phyloP scores from a whole-genome alignment of 2,329 filamentous ascomycete genomes.

The Paecilomyces formosus region DNA sequence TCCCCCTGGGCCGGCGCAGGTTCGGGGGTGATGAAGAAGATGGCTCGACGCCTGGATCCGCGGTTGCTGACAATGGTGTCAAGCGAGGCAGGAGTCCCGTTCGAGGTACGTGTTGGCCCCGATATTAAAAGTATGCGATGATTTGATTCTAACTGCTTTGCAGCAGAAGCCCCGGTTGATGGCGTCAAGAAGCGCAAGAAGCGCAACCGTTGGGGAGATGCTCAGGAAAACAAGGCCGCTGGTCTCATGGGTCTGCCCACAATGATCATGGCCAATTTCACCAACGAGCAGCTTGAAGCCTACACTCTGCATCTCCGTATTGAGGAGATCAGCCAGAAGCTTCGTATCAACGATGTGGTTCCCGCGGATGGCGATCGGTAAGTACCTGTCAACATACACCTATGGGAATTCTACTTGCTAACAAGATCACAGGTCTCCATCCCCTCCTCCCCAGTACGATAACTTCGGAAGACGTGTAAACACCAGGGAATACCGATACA shows the following conservation, averaged over 20 bases:
- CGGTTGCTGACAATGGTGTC: conserved; percentile 41
- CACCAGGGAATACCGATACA: conserved; percentile 96
- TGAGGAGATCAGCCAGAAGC: conserved; percentile 98
- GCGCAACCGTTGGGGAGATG: conserved; percentile 97
- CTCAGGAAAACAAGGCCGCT: conserved; percentile 95
- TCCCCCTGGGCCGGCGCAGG: conserved; percentile 79
- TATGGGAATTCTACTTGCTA: conserved; percentile 9
- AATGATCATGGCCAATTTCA: conserved; percentile 96
- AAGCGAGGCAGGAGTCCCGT: conserved; percentile 94
- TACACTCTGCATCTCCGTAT: conserved; percentile 95
- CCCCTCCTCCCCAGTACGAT: conserved; percentile 93
- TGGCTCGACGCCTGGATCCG: conserved; percentile 39
- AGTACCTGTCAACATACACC: conserved; percentile 26
- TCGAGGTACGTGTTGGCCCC: conserved; percentile 51
- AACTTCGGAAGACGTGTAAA: conserved; percentile 99
- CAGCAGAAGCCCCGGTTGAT: conserved; percentile 52
- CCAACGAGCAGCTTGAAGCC: conserved; percentile 93
- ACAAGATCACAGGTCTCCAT: conserved; percentile 65
- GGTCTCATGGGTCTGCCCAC: conserved; percentile 96
- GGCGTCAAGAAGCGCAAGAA: conserved; percentile 89
- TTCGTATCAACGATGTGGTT: conserved; percentile 97
- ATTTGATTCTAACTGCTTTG: conserved; percentile 15
- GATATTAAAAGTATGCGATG: background rate
- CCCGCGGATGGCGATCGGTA: conserved; percentile 94
- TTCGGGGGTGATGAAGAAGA: conserved; percentile 61